These are phyloP conservation scores for Spinellus fusiger DNA, from an alignment of 192 early-diverging fungal genomes.

Conservation along the genomic window DNA sequence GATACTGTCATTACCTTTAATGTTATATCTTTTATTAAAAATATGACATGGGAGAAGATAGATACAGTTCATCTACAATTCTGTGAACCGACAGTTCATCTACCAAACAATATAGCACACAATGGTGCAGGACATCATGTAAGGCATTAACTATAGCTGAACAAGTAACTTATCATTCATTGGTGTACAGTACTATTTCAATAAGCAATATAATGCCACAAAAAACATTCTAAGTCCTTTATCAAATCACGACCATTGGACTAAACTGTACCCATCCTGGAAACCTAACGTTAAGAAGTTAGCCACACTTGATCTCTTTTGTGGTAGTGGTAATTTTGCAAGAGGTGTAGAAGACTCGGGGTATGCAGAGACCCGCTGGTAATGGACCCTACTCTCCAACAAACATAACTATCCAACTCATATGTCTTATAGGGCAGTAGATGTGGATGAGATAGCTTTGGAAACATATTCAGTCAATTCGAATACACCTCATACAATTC, in stretches of 20 bases:
- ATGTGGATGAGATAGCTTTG: slow-evolving; percentile 12
- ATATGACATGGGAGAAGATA: neutral
- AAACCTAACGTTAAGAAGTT: neutral
- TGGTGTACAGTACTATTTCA: slow-evolving; percentile 1
- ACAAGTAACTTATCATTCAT: neutral
- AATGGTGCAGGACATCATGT: slow-evolving; percentile 24
- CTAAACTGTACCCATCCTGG: neutral
- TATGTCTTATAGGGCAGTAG: slow-evolving; percentile 22
- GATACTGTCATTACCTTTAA: neutral
- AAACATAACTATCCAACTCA: neutral
- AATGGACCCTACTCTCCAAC: neutral
- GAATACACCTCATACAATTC: neutral
- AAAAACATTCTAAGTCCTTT: neutral
- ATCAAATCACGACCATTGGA: neutral
- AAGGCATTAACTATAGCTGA: neutral
- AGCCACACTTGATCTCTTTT: slow-evolving; percentile 21
- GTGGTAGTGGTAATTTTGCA: slow-evolving; percentile 24
- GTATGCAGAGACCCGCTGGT: slow-evolving; percentile 19
- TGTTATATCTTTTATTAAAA: neutral
- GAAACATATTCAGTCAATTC: slow-evolving; percentile 13
- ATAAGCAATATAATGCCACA: neutral
- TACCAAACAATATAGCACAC: slow-evolving; percentile 18
- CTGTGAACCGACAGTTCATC: neutral
- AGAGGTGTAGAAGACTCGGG: slow-evolving; percentile 25
- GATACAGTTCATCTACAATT: slow-evolving; percentile 8